Base-by-base conservation (phyloP, 345 rosid species). In the Rhodamnia argentea region DNA sequence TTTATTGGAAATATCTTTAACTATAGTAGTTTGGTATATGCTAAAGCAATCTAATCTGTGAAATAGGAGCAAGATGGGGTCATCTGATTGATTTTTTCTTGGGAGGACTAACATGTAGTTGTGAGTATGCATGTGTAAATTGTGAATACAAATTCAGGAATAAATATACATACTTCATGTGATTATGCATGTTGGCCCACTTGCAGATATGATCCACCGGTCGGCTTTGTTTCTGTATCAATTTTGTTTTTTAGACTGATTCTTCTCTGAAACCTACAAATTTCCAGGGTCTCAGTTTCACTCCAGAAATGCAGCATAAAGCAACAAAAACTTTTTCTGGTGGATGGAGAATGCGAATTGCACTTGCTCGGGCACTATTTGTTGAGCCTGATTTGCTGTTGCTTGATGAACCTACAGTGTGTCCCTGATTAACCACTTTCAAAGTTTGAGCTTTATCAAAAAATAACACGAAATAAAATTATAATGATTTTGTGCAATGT, bases 281-380 rank as follows among this genome's bases (percentile, higher is more conserved):
- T 88, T 83, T 92, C 16, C 96, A 97, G 99, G 99, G 99, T 86
- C 95, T 97, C 85, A 96, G 99, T 91, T 97, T 97, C 96, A 58
- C 98, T 86, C 93, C 95, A 86, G 99, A 97, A 85, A 97, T 97
- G 99, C 98, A 94, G 93, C 85, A 70, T 87, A 95, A 90, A 89
- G 86, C 98, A 55, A 97, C 99, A 52, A 97, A 92, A 91, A 86
- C 95, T 9, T 96, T 97, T 90, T 97, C 99, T 88, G 99, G 99
- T 88, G 99, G 99, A 90, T 97, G 99, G 99, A 92, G 99, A 59
- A 97, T 97, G 99, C 92, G 99, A 90, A 95, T 97, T 85, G 99
- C 99, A 83, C 95, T 97, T 89, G 99, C 99, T 83, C 99, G 98
- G 86, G 99, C 98, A 0, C 89, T 97, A 85, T 97, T 93, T 90